phyloP scores from a whole-genome alignment of 176 grass and related monocot species.

The Poa annua region DNA sequence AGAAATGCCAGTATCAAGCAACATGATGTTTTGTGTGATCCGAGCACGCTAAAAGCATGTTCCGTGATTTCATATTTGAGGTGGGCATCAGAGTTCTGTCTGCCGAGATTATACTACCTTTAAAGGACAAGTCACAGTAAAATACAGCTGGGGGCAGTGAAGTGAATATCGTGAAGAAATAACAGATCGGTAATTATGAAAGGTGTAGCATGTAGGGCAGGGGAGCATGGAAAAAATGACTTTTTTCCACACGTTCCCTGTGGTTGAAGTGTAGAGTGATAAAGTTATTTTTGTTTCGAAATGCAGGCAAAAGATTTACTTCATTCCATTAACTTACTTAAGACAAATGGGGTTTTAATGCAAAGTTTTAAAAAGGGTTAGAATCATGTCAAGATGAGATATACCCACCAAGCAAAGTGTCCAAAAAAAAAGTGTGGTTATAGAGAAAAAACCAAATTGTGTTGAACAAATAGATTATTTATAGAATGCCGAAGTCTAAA shows the following conservation, averaged over 20 bases:
- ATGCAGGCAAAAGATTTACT: not conserved
- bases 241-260: not conserved
- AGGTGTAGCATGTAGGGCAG: not conserved
- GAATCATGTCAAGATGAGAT: not conserved
- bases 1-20: not conserved
- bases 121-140: not conserved
- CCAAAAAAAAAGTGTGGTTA: not conserved
- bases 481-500: no score
- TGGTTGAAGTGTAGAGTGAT: not conserved
- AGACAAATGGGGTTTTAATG: no score
- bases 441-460: not conserved
- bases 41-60: constrained; percentile 16
- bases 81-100: not conserved
- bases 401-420: not conserved
- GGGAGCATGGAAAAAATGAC: not conserved
- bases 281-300: no score
- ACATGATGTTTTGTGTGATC: constrained; percentile 7
- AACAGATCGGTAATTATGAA: not conserved
- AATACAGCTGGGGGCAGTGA: not conserved
- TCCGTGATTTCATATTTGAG: not conserved
- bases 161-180: not conserved
- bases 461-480: not conserved
- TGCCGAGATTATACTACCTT: not conserved
- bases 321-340: not conserved
- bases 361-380: no score